These are phyloP conservation scores for Debaryomycetaceae sp. DNA, from an alignment of 1,139 yeast species.

Conservation along the genomic window DNA sequence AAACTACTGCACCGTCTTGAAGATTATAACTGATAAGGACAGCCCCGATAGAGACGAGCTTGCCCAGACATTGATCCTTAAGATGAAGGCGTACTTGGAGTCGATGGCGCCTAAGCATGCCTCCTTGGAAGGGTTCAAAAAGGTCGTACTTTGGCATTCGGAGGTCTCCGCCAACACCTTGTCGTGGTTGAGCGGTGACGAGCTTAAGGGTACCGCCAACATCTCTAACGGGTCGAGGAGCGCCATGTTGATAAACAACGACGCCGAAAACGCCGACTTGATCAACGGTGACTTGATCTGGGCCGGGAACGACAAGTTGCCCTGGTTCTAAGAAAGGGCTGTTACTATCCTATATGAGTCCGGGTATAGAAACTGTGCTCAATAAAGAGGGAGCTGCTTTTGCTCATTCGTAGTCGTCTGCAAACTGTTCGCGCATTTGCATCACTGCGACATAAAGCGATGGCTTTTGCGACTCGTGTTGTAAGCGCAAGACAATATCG, in stretches of 20 bases:
- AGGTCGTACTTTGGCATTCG: conserved; percentile 34
- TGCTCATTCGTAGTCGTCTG: conserved; percentile 24
- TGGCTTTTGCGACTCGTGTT: conserved; percentile 12
- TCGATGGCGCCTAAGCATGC: conserved; percentile 10
- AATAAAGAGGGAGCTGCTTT: conserved; percentile 1
- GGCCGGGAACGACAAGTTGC: conserved; percentile 43
- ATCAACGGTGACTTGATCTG: conserved; percentile 29
- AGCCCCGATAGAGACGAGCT: conserved; percentile 15
- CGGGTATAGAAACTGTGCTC: background rate
- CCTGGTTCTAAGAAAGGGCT: conserved; percentile 34
- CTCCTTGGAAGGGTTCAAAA: conserved; percentile 14
- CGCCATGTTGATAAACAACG: conserved; percentile 28
- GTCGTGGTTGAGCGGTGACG: conserved; percentile 13
- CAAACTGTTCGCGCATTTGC: conserved; percentile 24
- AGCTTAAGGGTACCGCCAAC: conserved; percentile 16
- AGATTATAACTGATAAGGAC: conserved; percentile 20
- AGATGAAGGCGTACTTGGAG: conserved; percentile 18
- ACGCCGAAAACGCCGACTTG: conserved; percentile 21
- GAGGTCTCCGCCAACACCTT: conserved; percentile 19
- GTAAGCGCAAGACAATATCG: conserved; percentile 36
- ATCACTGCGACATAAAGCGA: conserved; percentile 22
- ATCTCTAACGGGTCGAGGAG: conserved; percentile 34
- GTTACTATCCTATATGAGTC: background rate
- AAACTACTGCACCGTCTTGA: conserved; percentile 27
- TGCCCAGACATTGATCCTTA: conserved; percentile 20